Conservation (phyloP, 2,329 filamentous ascomycete species). For the Zymoseptoria pseudotritici region DNA sequence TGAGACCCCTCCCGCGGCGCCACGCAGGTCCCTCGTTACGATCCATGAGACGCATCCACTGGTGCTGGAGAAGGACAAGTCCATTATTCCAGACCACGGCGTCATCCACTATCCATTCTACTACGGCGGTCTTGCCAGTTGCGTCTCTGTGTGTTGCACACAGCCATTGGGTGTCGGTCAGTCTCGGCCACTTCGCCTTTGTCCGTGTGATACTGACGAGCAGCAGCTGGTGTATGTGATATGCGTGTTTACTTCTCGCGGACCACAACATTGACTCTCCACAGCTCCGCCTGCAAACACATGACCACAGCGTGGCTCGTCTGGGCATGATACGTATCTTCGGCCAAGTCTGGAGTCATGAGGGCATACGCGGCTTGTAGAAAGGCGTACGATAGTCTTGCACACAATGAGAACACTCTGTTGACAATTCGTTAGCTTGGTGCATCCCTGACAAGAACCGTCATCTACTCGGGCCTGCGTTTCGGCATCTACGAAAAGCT, state of each 20-base stretch:
- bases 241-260: background rate
- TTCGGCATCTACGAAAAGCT: slow-evolving; percentile 20
- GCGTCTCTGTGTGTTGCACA: slow-evolving; percentile 15
- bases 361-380: slow-evolving; percentile 15
- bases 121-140: slow-evolving; percentile 19
- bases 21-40: background rate
- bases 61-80: slow-evolving; percentile 19
- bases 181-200: background rate
- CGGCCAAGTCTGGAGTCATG: slow-evolving; percentile 11
- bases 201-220: background rate
- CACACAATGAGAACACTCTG: background rate
- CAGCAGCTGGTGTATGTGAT: background rate
- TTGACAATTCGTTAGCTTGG: slow-evolving; percentile 9
- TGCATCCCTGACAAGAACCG: slow-evolving; percentile 14
- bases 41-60: slow-evolving; percentile 8
- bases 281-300: background rate
- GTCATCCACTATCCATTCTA: slow-evolving; percentile 21
- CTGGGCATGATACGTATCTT: slow-evolving; percentile 12
- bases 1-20: background rate
- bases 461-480: slow-evolving; percentile 16
- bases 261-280: background rate
- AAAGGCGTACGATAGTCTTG: slow-evolving; percentile 12
- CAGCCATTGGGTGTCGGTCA: slow-evolving; percentile 19
- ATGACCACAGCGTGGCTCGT: background rate
- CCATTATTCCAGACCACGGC: slow-evolving; percentile 19